phyloP scores from a whole-genome alignment of 345 rosid species.

The Eucalyptus globulus region DNA sequence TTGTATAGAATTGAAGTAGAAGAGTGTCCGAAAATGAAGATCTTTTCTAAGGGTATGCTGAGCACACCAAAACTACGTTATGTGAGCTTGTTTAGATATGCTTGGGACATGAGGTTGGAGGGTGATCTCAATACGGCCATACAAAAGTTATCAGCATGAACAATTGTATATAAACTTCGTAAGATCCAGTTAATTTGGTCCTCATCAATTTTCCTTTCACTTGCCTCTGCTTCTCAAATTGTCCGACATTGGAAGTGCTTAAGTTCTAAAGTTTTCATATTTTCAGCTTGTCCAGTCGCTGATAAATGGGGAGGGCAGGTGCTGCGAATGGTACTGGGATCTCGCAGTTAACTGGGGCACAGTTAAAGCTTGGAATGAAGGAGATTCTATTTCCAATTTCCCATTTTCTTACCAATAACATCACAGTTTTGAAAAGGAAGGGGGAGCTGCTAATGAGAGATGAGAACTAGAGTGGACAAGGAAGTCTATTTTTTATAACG shows the following conservation, averaged over 20 bases:
- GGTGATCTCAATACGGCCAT: neutral
- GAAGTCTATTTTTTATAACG: neutral
- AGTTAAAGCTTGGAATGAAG: neutral
- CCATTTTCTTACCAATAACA: neutral
- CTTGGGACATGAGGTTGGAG: neutral
- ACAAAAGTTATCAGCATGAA: neutral
- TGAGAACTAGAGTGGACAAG: neutral
- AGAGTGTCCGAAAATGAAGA: neutral
- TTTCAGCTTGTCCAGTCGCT: neutral
- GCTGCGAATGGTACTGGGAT: neutral
- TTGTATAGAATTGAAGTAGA: neutral
- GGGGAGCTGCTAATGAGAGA: neutral
- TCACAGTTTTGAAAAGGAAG: neutral
- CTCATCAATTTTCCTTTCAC: neutral
- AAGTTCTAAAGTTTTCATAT: neutral
- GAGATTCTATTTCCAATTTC: neutral
- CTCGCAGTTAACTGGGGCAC: neutral
- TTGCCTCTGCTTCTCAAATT: neutral
- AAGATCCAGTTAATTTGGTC: neutral
- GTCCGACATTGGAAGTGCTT: neutral
- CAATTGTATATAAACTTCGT: neutral
- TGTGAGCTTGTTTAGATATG: neutral
- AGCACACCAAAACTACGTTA: fast-evolving
- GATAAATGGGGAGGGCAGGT: neutral
- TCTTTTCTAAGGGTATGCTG: neutral